Evolutionary conservation across 345 rosid genomes (phyloP), one percentile per base, ranked within the genome.

Genomic region (Cochlearia excelsa): DNA sequence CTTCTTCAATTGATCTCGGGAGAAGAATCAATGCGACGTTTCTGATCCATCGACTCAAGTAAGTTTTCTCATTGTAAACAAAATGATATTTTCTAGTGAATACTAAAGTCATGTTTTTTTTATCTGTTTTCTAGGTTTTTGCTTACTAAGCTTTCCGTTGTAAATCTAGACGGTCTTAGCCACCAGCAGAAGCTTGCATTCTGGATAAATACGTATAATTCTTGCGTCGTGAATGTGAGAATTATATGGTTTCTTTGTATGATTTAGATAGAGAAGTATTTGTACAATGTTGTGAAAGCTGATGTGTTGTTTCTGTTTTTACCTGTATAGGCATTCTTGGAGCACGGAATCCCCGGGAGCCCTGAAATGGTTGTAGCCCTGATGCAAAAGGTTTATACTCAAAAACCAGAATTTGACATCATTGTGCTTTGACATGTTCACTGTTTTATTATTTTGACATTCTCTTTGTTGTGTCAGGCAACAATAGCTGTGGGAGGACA

Each of bases 131-230:
- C 82, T 16, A 93, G 99, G 79, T 79, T 74, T 66, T 48, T 89
- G 58, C 81, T 84, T 26, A 78, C 73, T 67, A 93, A 89, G 82
- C 97, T 89, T 66, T 77, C 89, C 41, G 4, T 76, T 59, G 88
- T 80, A 30, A 79, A 71, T 51, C 77, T 87, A 50, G 81, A 81
- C 11, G 85, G 85, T 59, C 88, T 89, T 46, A 80, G 76, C 54
- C 97, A 89, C 80, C 95, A 89, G 69, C 90, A 89, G 74, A 89
- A 89, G 76, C 91, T 93, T 37, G 98, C 98, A 34, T 92, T 92
- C 71, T 92, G 95, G 98, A 86, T 92, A 60, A 92, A 92, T 76
- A 82, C 75, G 28, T 93, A 87, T 68, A 93, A 89, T 64, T 83
- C 94, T 2, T 89, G 94, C 54, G 76, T 87, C 49, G 82, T 93